phyloP scores from a whole-genome alignment of 352 stramenopile genomes.

The Globisporangium splendens region DNA sequence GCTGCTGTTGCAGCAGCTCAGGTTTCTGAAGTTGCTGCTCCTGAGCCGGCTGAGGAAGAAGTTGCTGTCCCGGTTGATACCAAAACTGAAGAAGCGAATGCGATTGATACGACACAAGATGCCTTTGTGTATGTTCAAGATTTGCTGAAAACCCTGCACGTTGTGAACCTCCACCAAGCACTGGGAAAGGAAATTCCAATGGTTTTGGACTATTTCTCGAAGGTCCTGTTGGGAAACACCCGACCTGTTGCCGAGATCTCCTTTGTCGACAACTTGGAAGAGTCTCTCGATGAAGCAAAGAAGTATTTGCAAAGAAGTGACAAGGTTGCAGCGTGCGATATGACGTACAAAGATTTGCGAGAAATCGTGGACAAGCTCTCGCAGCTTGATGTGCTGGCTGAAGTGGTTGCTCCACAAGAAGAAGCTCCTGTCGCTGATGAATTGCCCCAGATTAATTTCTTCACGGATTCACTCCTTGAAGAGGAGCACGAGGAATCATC shows the following conservation, averaged over 20 bases:
- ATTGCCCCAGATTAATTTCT: constrained; percentile 81
- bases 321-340: constrained; percentile 71
- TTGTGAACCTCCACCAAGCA: constrained; percentile 71
- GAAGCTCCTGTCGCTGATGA: constrained; percentile 27
- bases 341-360: constrained; percentile 59
- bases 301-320: constrained; percentile 64
- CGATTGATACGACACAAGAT: constrained; percentile 11
- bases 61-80: constrained; percentile 7
- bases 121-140: constrained; percentile 57
- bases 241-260: constrained; percentile 69
- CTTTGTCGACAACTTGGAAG: constrained; percentile 74
- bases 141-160: constrained; percentile 74
- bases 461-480: constrained; percentile 73
- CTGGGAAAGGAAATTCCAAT: constrained; percentile 74
- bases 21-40: constrained; percentile 4
- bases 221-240: constrained; percentile 79
- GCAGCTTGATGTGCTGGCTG: constrained; percentile 16
- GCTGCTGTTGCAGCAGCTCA: constrained; percentile 11
- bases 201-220: constrained; percentile 82
- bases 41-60: not conserved
- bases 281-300: constrained; percentile 75
- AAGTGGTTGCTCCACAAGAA: constrained; percentile 10
- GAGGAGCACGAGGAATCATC: constrained; percentile 6
- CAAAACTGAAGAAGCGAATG: constrained; percentile 10
- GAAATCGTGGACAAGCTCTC: constrained; percentile 56